Percentiles rank a stretch among this genome's conserved stretches.
phyloP scores from a whole-genome alignment of 2,329 filamentous ascomycete genomes.

The Aureobasidium namibiae region DNA sequence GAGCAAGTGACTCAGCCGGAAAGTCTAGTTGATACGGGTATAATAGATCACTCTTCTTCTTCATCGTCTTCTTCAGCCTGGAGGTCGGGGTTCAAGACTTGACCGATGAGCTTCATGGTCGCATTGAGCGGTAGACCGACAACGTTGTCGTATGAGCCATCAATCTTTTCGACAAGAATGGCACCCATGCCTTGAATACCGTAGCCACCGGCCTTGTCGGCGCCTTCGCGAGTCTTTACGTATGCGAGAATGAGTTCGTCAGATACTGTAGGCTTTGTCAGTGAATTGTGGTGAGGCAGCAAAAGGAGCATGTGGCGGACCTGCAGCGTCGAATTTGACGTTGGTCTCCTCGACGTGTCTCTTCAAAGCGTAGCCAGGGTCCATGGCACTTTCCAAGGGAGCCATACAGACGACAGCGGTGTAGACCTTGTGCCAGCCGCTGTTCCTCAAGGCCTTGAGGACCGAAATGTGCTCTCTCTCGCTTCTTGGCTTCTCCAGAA shows the following conservation, averaged over 20 bases:
- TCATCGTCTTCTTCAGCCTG: conserved; percentile 46
- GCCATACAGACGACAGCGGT: conserved; percentile 80
- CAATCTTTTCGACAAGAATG: conserved; percentile 79
- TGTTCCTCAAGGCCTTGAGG: conserved; percentile 63
- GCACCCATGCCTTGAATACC: conserved; percentile 84
- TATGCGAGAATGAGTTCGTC: conserved; percentile 80
- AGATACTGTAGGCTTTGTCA: conserved; percentile 38
- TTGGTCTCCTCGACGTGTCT: conserved; percentile 80
- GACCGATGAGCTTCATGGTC: conserved; percentile 75
- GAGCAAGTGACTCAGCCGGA: not conserved
- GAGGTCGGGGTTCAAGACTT: conserved; percentile 66
- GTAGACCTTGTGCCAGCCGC: conserved; percentile 64
- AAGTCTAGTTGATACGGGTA: not conserved
- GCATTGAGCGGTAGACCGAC: conserved; percentile 78
- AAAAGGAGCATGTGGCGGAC: conserved; percentile 21
- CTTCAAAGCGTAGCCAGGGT: conserved; percentile 79
- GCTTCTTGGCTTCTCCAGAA: conserved; percentile 83
- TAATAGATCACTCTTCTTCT: not conserved
- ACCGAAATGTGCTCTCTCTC: conserved; percentile 77
- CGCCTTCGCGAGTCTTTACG: conserved; percentile 79
- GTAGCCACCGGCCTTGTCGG: conserved; percentile 93
- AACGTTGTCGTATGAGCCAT: conserved; percentile 89
- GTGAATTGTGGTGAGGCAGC: not conserved
- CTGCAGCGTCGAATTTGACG: conserved; percentile 71
- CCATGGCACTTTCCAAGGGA: conserved; percentile 68